Evolutionary conservation across 441 rosid genomes (phyloP), one percentile per base, ranked within the genome.

Genomic region (Pelargonium fulgidum): DNA sequence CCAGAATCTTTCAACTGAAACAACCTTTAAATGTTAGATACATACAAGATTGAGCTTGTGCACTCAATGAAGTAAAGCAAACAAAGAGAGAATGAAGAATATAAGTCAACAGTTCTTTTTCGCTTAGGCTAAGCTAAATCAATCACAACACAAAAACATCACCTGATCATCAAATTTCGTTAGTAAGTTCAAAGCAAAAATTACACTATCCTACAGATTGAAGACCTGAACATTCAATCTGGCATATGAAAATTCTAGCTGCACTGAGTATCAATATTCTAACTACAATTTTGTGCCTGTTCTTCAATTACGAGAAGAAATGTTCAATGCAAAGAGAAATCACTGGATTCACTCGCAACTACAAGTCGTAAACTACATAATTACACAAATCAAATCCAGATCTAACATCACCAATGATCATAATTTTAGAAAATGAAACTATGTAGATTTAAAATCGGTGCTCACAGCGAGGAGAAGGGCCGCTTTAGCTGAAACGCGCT

Each of bases 401-500:
- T 26, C 33, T 26, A 26, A 1, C 33, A 26, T 26, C 33, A 1
- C 33, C 2, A 26, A 26, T 26, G 33, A 26, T 26, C 19, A 3
- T 33, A 66, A 69, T 58, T 58, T 48, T 14, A 11, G 5, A 39
- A 48, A 72, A 47, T 42, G 29, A 36, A 65, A 64, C 52, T 17
- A 0, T 68, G n/a, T 7, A 4, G 47, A 48, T 44, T 1, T 33
- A n/a, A 41, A 17, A 11, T 39, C 22, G 67, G 65, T 22, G 76
- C 83, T 75, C 72, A 93, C 98, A 4, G 98, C 94, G 33, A 93
- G 91, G 66, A 91, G 88, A 36, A 93, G 85, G 0, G 97, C 91
- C 76, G 89, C 97, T 74, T 93, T 93, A 66, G 98, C 98, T 26
- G 97, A 89, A 70, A 93, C 96, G 12, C 98, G 79, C 73, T 91